Evolutionary conservation across 345 rosid species (phyloP).

Genomic region (Arabidopsis arenosa): DNA sequence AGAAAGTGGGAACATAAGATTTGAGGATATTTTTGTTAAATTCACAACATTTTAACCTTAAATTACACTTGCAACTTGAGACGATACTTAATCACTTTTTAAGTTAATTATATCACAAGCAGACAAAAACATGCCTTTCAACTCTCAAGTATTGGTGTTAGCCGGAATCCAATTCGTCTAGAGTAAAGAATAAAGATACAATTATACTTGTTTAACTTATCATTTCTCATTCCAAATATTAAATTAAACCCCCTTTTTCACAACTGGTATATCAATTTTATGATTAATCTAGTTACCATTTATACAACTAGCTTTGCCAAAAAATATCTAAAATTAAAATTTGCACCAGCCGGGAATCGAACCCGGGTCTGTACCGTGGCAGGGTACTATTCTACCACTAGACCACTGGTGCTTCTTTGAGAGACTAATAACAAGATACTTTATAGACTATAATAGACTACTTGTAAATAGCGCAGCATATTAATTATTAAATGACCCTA

Average conservation of each 20-base stretch:
- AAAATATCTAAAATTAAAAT: no score
- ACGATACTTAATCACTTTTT: not conserved
- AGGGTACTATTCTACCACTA: slow-evolving; percentile 62
- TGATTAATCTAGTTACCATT: not conserved
- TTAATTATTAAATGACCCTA: no score
- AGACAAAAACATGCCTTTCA: slow-evolving; percentile 24
- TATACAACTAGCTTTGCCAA: not conserved
- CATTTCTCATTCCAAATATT: not conserved
- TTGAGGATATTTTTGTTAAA: not conserved
- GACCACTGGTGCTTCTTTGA: slow-evolving; percentile 45
- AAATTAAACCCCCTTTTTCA: slow-evolving; percentile 3
- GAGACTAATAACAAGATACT: no score
- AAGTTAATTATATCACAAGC: slow-evolving; percentile 14
- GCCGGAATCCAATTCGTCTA: slow-evolving; percentile 10
- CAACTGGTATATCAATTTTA: not conserved
- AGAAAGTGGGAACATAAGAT: slow-evolving; percentile 24
- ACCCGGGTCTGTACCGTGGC: slow-evolving; percentile 75
- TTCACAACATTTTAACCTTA: not conserved
- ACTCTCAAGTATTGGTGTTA: slow-evolving; percentile 16
- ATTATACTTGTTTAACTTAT: not conserved
- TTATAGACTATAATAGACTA: no score
- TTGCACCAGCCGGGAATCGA: slow-evolving; percentile 79
- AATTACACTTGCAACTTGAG: slow-evolving; percentile 18
- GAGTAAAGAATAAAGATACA: slow-evolving; percentile 15
- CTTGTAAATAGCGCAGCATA: no score